A percentile compares a stretch with the other conserved stretches of the same genome.
phyloP scores from a whole-genome alignment of 371 early-diverging fungal genomes.

The Apophysomyces sp. region DNA sequence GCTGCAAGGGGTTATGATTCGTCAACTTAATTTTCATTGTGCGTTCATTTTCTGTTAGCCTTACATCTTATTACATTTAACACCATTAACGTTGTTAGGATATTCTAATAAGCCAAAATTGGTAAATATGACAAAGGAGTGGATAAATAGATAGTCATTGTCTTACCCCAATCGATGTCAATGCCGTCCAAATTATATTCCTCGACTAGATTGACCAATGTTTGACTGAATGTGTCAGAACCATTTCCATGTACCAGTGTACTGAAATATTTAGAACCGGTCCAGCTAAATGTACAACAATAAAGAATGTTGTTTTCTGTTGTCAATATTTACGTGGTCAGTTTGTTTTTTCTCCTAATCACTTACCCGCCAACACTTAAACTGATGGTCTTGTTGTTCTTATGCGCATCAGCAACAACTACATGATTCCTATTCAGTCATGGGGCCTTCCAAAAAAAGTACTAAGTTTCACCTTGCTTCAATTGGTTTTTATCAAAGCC shows the following conservation, averaged over 20 bases:
- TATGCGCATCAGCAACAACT: conserved; percentile 43
- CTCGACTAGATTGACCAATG: conserved; percentile 27
- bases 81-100: conserved; percentile 38
- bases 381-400: conserved; percentile 30
- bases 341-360: not conserved
- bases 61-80: conserved; percentile 37
- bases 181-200: conserved; percentile 58
- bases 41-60: no score
- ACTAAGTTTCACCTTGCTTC: conserved; percentile 12
- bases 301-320: not conserved
- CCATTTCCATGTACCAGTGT: conserved; percentile 11
- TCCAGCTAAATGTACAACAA: conserved; percentile 27
- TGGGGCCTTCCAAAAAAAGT: not conserved
- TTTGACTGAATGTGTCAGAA: conserved; percentile 21
- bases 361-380: conserved; percentile 44
- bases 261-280: conserved; percentile 40
- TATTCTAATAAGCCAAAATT: conserved; percentile 23
- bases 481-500: conserved; percentile 18
- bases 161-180: conserved; percentile 58
- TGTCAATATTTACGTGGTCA: no score
- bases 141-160: not conserved
- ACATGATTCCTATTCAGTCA: not conserved
- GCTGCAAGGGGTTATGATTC: conserved; percentile 13
- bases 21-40: no score
- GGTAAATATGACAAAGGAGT: not conserved